Evolutionary conservation across 1,139 yeast species (phyloP).

Genomic region (Oligophagozyma castellii): DNA sequence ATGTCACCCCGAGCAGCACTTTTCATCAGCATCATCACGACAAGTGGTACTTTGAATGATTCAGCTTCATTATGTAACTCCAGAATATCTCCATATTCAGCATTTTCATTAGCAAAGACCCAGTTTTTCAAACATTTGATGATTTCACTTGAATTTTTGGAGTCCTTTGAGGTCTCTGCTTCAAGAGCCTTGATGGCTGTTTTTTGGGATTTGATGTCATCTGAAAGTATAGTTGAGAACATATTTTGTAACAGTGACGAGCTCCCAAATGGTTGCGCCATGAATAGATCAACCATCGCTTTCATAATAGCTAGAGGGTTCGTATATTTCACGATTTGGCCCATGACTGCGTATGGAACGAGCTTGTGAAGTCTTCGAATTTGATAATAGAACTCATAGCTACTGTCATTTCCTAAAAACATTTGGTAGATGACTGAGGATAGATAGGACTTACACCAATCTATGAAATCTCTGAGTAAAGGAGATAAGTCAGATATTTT

Average conservation of each 20-base stretch:
- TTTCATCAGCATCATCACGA: conserved; percentile 22
- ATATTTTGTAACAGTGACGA: conserved; percentile 58
- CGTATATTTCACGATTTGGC: conserved; percentile 63
- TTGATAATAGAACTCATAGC: conserved; percentile 60
- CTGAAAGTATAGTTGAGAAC: conserved; percentile 61
- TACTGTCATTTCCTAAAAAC: conserved; percentile 66
- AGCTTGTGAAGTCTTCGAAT: conserved; percentile 53
- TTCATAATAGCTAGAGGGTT: conserved; percentile 79
- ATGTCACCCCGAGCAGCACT: conserved; percentile 11
- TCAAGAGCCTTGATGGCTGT: conserved; percentile 39
- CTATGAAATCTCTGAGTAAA: conserved; percentile 52
- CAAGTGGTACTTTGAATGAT: conserved; percentile 25
- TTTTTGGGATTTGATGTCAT: conserved; percentile 59
- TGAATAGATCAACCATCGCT: conserved; percentile 59
- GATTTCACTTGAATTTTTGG: conserved; percentile 18
- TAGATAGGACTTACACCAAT: conserved; percentile 70
- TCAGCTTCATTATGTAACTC: conserved; percentile 27
- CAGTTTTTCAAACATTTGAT: conserved; percentile 17
- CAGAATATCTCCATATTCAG: conserved; percentile 19
- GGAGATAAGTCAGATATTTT: conserved; percentile 34
- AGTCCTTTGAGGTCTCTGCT: conserved; percentile 24
- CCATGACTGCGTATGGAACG: conserved; percentile 65
- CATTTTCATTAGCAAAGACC: conserved; percentile 23
- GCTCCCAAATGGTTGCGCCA: conserved; percentile 65
- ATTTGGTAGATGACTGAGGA: conserved; percentile 74